Percentiles rank a stretch among this genome's conserved stretches.
Conservation (phyloP, 1,284 basidiomycete genomes). For the Trichosporon inkin region DNA sequence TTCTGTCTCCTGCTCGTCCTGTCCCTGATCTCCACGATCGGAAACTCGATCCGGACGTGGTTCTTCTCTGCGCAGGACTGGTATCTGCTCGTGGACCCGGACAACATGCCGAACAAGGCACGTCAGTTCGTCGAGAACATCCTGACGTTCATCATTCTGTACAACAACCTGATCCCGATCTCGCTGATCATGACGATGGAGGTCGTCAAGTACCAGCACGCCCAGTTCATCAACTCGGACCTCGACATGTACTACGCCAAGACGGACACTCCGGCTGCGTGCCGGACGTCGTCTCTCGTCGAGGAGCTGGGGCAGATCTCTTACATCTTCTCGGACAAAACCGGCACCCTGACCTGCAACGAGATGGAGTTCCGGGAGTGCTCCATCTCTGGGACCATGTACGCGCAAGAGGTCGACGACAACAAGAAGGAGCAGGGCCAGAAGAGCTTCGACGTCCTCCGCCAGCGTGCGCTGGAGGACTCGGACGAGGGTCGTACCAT, state of each 20-base stretch:
- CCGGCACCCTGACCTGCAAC: slow-evolving; percentile 92
- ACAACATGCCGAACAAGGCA: slow-evolving; percentile 53
- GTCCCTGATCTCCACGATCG: slow-evolving; percentile 87
- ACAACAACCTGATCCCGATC: slow-evolving; percentile 99
- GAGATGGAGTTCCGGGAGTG: slow-evolving; percentile 98
- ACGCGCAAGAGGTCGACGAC: slow-evolving; percentile 84
- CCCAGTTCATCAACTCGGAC: slow-evolving; percentile 93
- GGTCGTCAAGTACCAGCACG: slow-evolving; percentile 97
- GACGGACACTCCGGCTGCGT: slow-evolving; percentile 93
- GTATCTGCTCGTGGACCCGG: slow-evolving; percentile 60
- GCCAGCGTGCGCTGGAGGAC: slow-evolving; percentile 52
- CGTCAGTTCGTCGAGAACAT: slow-evolving; percentile 85
- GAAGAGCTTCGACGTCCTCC: slow-evolving; percentile 48
- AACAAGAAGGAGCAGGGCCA: slow-evolving; percentile 61
- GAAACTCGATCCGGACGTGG: slow-evolving; percentile 84
- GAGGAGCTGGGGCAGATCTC: slow-evolving; percentile 95
- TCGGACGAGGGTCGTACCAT: slow-evolving; percentile 65
- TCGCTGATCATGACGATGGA: slow-evolving; percentile 99
- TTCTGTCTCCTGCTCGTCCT: slow-evolving; percentile 82
- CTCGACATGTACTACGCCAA: slow-evolving; percentile 91
- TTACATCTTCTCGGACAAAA: slow-evolving; percentile 98
- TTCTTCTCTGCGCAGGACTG: slow-evolving; percentile 76
- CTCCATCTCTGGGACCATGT: slow-evolving; percentile 80
- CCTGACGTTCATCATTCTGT: slow-evolving; percentile 95
- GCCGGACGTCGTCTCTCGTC: slow-evolving; percentile 92